Evolutionary conservation across 768 basidiomycete species (phyloP).

Genomic region (Kwoniella sp.): DNA sequence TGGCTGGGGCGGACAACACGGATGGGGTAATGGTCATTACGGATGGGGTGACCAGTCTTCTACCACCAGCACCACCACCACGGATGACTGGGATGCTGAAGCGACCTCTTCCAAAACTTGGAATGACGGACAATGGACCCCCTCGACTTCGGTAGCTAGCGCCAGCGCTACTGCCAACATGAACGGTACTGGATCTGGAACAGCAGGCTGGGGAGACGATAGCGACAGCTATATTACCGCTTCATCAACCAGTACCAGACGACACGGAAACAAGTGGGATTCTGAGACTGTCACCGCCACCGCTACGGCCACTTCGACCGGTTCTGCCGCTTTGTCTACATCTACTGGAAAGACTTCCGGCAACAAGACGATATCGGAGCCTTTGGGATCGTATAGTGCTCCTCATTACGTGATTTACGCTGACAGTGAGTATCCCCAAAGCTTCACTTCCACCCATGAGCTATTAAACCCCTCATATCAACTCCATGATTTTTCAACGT

Average conservation of each 20-base stretch:
- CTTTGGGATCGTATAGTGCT: conserved; percentile 18
- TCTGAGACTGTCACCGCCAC: conserved; percentile 2
- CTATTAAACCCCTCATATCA: too few relatives aligned
- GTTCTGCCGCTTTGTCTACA: conserved; percentile 1
- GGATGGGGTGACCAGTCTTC: conserved; percentile 6
- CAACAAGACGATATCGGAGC: conserved; percentile 4
- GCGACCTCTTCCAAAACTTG: not conserved
- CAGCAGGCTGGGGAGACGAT: not conserved
- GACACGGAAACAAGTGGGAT: conserved; percentile 13
- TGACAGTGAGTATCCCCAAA: conserved; percentile 40
- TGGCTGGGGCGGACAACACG: not conserved
- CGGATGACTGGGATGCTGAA: not conserved
- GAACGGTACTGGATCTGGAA: not conserved
- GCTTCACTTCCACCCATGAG: too few relatives aligned
- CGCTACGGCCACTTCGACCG: conserved; percentile 10
- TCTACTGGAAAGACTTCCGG: not conserved
- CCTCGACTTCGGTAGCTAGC: not conserved
- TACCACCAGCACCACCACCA: not conserved
- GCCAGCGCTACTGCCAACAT: not conserved
- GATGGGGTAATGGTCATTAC: not conserved
- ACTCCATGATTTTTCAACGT: too few relatives aligned
- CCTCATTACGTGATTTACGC: conserved; percentile 50
- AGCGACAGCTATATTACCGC: not conserved
- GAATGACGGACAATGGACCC: not conserved
- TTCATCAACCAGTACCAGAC: conserved; percentile 1